phyloP scores from a whole-genome alignment of 108 stramenopile genomes.

The Nitzschia inconspicua region DNA sequence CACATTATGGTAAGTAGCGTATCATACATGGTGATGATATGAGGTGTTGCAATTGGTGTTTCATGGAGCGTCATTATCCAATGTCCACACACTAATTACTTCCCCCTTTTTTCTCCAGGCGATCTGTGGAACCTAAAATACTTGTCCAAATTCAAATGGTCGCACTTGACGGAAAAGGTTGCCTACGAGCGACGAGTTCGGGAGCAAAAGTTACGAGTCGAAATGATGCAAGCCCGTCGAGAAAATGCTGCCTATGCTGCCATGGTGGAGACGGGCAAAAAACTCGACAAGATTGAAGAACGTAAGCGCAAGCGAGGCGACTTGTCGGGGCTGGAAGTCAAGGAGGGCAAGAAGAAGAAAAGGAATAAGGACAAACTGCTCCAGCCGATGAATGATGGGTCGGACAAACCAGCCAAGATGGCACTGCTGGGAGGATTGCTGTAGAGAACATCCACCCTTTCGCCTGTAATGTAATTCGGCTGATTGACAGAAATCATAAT shows the following conservation, averaged over 20 bases:
- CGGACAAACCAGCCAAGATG: slow-evolving; percentile 48
- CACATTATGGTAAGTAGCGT: slow-evolving; percentile 62
- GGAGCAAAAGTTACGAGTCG: slow-evolving; percentile 87
- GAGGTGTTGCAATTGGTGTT: too few species aligned
- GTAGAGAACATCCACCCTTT: too few species aligned
- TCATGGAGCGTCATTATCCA: background rate
- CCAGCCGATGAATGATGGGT: slow-evolving; percentile 31
- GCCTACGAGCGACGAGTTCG: slow-evolving; percentile 93
- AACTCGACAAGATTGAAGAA: slow-evolving; percentile 86
- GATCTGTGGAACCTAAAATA: slow-evolving; percentile 97
- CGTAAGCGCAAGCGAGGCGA: slow-evolving; percentile 71
- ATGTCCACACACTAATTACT: background rate
- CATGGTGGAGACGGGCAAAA: slow-evolving; percentile 89
- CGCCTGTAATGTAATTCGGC: too few species aligned
- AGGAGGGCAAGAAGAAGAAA: slow-evolving; percentile 26
- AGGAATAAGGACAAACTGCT: slow-evolving; percentile 29
- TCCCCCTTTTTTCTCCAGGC: slow-evolving; percentile 31
- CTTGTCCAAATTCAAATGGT: slow-evolving; percentile 93
- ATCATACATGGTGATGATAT: too few species aligned
- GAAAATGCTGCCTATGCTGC: slow-evolving; percentile 89
- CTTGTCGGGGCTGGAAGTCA: slow-evolving; percentile 3
- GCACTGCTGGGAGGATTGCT: slow-evolving; percentile 42
- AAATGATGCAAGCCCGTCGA: slow-evolving; percentile 86
- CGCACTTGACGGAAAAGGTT: slow-evolving; percentile 95
- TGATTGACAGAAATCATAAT: too few species aligned